These are phyloP conservation scores for Citrus cavaleriei DNA, from an alignment of 345 rosid species.

Conservation along the genomic window DNA sequence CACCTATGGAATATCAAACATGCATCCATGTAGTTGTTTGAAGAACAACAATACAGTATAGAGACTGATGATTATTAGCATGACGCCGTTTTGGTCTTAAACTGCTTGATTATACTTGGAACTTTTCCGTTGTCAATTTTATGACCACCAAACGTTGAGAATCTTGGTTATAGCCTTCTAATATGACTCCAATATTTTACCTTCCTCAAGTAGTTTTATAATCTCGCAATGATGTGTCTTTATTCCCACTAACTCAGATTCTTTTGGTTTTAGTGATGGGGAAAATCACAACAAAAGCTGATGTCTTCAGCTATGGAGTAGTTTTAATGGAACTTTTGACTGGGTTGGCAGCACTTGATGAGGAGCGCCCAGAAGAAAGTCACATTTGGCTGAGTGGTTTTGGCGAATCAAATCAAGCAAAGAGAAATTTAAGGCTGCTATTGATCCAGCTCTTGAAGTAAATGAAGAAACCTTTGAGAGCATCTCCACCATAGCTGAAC, in stretches of 20 bases:
- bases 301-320: conserved; percentile 50
- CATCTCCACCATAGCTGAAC: conserved; percentile 32
- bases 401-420: conserved; percentile 37
- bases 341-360: conserved; percentile 42
- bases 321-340: conserved; percentile 52
- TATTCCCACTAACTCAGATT: neutral
- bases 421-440: conserved; percentile 33
- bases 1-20: neutral
- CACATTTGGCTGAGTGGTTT: conserved; percentile 54
- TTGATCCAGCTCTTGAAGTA: conserved; percentile 31
- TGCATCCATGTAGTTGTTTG: neutral
- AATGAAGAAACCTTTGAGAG: conserved; percentile 34
- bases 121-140: neutral
- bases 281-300: conserved; percentile 48
- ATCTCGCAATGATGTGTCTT: neutral
- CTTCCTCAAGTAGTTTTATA: neutral
- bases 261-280: conserved; percentile 40
- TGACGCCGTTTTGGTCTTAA: neutral
- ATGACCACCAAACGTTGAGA: neutral
- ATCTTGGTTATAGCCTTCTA: neutral
- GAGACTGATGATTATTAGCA: neutral
- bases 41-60: neutral
- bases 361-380: conserved; percentile 44
- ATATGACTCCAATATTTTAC: neutral
- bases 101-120: neutral